phyloP scores from a whole-genome alignment of 2,329 filamentous ascomycete genomes.

The Alternaria panax region DNA sequence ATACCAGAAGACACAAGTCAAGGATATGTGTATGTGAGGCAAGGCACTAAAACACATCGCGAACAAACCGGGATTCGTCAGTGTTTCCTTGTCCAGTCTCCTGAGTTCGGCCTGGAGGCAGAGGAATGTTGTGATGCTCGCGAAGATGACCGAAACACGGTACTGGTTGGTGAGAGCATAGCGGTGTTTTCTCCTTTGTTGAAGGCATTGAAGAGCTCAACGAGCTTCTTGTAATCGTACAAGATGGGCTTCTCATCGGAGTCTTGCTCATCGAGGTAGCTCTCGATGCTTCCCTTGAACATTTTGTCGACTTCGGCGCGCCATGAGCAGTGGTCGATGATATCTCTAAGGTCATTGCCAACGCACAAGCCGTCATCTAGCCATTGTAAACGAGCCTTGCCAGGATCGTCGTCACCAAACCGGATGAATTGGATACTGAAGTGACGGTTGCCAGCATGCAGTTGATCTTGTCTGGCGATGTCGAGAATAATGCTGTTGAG shows the following conservation, averaged over 20 bases:
- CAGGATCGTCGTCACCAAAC: constrained; percentile 11
- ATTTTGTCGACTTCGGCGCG: constrained; percentile 22
- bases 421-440: constrained; percentile 29
- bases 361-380: constrained; percentile 4
- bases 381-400: neutral
- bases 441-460: constrained; percentile 3
- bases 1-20: too few relatives aligned
- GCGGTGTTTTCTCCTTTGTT: neutral
- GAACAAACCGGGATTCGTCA: neutral
- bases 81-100: too few relatives aligned
- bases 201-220: neutral
- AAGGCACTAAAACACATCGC: too few relatives aligned
- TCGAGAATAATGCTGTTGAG: neutral
- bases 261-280: neutral
- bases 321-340: constrained; percentile 28
- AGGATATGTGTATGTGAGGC: too few relatives aligned
- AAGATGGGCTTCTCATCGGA: neutral
- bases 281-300: constrained; percentile 21
- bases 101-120: neutral
- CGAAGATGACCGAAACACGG: neutral
- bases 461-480: neutral
- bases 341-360: constrained; percentile 10
- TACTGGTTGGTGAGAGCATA: neutral
- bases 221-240: neutral
- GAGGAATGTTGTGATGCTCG: neutral